Percentiles rank a stretch among this genome's conserved stretches.
Evolutionary conservation across 768 basidiomycete species (phyloP).

Genomic region (Russula compacta): DNA sequence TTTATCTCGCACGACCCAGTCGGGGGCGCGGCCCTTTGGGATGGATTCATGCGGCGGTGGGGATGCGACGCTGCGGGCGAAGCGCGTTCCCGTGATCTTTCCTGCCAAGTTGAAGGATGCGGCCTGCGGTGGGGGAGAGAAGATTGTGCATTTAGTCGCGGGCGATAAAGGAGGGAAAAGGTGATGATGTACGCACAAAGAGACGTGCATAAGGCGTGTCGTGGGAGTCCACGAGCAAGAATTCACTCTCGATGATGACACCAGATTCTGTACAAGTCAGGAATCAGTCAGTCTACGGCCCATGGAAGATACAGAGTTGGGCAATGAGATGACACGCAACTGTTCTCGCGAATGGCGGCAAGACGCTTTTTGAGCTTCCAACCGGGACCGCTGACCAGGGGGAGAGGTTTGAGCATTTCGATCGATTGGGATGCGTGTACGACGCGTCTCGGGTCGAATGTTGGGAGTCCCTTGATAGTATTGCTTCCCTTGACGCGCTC

Average conservation of each 20-base stretch:
- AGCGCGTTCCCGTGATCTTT: conserved; percentile 31
- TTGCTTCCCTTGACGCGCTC: conserved; percentile 32
- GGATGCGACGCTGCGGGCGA: conserved; percentile 33
- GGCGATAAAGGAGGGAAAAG: background rate
- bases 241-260: conserved; percentile 60
- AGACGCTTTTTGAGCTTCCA: conserved; percentile 67
- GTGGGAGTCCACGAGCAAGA: conserved; percentile 49
- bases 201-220: conserved; percentile 39
- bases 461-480: conserved; percentile 57
- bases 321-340: conserved; percentile 33
- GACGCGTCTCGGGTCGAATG: conserved; percentile 57
- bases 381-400: conserved; percentile 63
- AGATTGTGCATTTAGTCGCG: background rate
- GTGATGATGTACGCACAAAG: conserved; percentile 27
- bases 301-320: background rate
- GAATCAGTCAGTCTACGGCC: background rate
- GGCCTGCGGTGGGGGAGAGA: conserved; percentile 21
- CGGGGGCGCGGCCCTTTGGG: conserved; percentile 33
- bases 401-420: conserved; percentile 71
- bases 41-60: conserved; percentile 29
- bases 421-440: conserved; percentile 73
- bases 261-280: conserved; percentile 47
- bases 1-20: conserved; percentile 34
- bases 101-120: conserved; percentile 38
- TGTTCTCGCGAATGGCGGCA: conserved; percentile 72